phyloP scores from a whole-genome alignment of 441 rosid genomes.

The Eruca vesicaria region DNA sequence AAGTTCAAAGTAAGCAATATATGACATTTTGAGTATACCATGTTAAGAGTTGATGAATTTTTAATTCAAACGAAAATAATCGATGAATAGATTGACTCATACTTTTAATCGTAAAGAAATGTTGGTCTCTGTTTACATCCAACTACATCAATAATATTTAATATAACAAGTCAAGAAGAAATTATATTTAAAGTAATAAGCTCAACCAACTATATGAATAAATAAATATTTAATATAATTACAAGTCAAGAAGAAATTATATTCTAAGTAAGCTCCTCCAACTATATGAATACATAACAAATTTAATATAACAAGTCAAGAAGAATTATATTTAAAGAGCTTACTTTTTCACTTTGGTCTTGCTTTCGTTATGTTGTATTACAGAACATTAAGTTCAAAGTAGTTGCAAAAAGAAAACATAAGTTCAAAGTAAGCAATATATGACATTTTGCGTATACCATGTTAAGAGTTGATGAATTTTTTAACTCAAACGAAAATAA shows the following conservation, averaged over 20 bases:
- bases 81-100: background rate
- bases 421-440: background rate
- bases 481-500: background rate
- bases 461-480: background rate
- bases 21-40: background rate
- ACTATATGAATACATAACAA: background rate
- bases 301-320: background rate
- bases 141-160: background rate
- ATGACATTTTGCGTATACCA: background rate
- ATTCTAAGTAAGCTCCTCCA: background rate
- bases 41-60: background rate
- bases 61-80: background rate
- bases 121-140: background rate
- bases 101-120: background rate
- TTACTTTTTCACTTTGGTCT: background rate
- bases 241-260: background rate
- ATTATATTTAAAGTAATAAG: background rate
- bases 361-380: conserved; percentile 13
- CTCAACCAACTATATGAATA: background rate
- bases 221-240: background rate
- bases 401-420: no score
- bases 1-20: background rate
- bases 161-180: background rate
- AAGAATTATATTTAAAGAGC: conserved; percentile 7
- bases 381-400: no score